Conservation (phyloP, 805 yeast species). For the Priceomyces carsonii region DNA sequence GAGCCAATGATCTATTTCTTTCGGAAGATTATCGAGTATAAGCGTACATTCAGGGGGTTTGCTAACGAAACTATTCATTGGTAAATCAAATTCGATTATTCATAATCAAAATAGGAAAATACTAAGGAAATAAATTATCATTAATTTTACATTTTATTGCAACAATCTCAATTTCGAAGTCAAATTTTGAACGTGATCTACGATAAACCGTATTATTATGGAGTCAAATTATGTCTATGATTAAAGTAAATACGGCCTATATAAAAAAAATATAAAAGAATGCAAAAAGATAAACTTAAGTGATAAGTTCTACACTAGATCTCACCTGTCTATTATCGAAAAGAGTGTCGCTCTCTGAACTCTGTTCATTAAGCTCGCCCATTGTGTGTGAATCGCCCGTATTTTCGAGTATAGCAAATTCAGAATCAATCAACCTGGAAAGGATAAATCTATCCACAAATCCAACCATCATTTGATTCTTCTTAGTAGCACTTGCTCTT, state of each 20-base stretch:
- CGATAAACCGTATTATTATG: no score
- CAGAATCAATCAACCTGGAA: slow-evolving; percentile 27
- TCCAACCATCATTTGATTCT: slow-evolving; percentile 26
- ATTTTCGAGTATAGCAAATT: slow-evolving; percentile 20
- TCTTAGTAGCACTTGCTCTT: slow-evolving; percentile 13
- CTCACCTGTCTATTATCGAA: slow-evolving; percentile 17
- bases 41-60: slow-evolving; percentile 26
- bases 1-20: slow-evolving; percentile 18
- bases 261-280: no score
- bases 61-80: no score
- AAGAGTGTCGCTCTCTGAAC: slow-evolving; percentile 8
- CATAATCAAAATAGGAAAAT: no score
- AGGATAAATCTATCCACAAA: slow-evolving; percentile 40
- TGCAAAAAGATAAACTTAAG: no score
- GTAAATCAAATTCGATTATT: no score
- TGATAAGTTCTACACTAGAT: slow-evolving; percentile 30
- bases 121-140: no score
- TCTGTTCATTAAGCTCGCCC: slow-evolving; percentile 27
- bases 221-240: no score
- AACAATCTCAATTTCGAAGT: no score
- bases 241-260: no score
- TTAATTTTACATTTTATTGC: no score
- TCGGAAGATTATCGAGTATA: slow-evolving; percentile 13
- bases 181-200: no score
- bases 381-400: slow-evolving; percentile 7